These are phyloP conservation scores for Pinguiococcus pyrenoidosus DNA, from an alignment of 108 stramenopile species.

Conservation along the genomic window DNA sequence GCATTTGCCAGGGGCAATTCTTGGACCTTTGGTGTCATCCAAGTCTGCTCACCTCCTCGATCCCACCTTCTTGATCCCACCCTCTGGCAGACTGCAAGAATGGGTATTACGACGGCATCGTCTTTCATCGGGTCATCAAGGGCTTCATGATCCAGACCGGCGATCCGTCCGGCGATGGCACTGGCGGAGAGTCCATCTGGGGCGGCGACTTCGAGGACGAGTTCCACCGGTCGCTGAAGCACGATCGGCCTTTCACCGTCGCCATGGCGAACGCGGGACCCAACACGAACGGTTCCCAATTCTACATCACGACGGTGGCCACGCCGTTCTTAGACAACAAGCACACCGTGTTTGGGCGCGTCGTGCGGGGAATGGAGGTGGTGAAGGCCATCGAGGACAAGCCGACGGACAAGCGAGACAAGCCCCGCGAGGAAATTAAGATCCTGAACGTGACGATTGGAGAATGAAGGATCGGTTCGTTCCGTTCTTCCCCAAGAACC, in stretches of 20 bases:
- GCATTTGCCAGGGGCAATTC: no score
- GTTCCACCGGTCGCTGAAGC: conserved; percentile 63
- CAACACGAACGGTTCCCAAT: conserved; percentile 48
- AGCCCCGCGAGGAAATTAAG: conserved; percentile 74
- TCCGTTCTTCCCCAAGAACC: no score
- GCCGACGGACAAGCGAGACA: conserved; percentile 81
- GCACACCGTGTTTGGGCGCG: conserved; percentile 95
- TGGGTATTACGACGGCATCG: conserved; percentile 92
- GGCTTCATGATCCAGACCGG: conserved; percentile 96
- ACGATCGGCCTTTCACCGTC: conserved; percentile 85
- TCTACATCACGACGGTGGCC: conserved; percentile 89
- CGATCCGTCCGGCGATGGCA: conserved; percentile 97
- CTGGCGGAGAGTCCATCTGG: conserved; percentile 98
- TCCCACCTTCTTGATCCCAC: not conserved
- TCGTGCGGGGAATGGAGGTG: conserved; percentile 85
- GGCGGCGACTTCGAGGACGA: conserved; percentile 99
- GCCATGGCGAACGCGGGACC: conserved; percentile 94
- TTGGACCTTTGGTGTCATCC: not conserved
- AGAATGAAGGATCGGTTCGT: not conserved
- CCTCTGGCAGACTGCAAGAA: conserved; percentile 64
- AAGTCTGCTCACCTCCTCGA: not conserved
- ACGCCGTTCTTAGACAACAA: conserved; percentile 90
- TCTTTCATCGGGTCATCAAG: conserved; percentile 78
- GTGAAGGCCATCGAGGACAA: conserved; percentile 73
- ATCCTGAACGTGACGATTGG: conserved; percentile 79